Evolutionary conservation across 1,139 yeast genomes (phyloP).

Genomic region (Blastobotrys buckinghamii): DNA sequence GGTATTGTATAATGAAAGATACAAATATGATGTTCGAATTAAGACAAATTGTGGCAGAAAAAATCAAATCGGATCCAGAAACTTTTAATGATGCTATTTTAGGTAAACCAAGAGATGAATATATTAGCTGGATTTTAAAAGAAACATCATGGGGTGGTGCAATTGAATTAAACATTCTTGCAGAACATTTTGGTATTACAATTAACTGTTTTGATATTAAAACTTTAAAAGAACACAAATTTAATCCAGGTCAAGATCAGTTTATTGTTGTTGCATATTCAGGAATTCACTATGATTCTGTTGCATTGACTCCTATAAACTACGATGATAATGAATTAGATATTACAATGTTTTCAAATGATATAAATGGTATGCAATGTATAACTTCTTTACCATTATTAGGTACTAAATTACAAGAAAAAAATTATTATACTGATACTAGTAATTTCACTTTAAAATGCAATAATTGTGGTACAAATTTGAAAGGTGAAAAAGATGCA

Average conservation of each 20-base stretch:
- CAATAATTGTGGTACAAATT: constrained; percentile 45
- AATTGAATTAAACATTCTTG: constrained; percentile 63
- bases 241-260: constrained; percentile 41
- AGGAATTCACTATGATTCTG: constrained; percentile 73
- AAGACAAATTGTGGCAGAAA: constrained; percentile 43
- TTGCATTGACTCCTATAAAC: constrained; percentile 38
- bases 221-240: constrained; percentile 53
- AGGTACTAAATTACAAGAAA: constrained; percentile 42
- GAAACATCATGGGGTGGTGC: constrained; percentile 84
- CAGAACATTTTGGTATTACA: constrained; percentile 47
- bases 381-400: constrained; percentile 39
- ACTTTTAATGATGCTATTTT: constrained; percentile 54
- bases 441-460: constrained; percentile 55
- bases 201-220: constrained; percentile 66
- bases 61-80: constrained; percentile 41
- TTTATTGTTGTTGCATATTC: constrained; percentile 56
- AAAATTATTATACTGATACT: constrained; percentile 64
- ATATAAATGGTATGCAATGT: constrained; percentile 32
- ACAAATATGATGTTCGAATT: constrained; percentile 40
- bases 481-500: constrained; percentile 65
- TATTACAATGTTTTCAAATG: constrained; percentile 37
- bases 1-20: constrained; percentile 46
- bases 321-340: constrained; percentile 32
- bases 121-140: constrained; percentile 56
- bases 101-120: constrained; percentile 47